Evolutionary conservation across 352 stramenopile species (phyloP), one percentile per base, ranked within the genome.

Genomic region (Plasmopara muralis): DNA sequence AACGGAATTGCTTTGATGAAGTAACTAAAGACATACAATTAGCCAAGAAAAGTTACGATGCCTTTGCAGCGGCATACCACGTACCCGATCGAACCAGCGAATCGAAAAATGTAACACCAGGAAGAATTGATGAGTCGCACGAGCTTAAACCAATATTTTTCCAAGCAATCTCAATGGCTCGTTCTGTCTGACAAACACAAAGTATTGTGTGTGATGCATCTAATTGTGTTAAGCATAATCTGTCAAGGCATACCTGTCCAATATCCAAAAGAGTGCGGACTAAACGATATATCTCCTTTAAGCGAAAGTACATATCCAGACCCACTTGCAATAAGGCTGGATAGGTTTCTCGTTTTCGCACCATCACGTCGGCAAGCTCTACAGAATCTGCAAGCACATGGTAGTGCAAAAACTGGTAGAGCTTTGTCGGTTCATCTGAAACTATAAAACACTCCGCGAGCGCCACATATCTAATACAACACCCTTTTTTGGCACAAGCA

Each of bases 351-450:
- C 64, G 57, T 33, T 66, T 51, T 10, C 58, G 49, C 13, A 86
- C 46, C 35, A 91, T 64, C 9, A 85, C 45, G 4, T 81, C 63
- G 10, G 77, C 80, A 37, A 91, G 64, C 35, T 74, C 72, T 9
- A 63, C 46, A 14, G 74, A 91, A 47, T 89, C 80, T 30, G 55
- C 53, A n/a, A 85, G 12, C 2, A 79, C 60, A 31, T 82, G 67
- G 12, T 78, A 74, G 30, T 85, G 76, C 12, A 91, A 55, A 10
- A 83, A 82, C 48, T 89, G 77, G 47, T 77, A 86, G 25, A 91
- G 57, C 39, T 87, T 74, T 35, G 64, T 57, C 0, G 68, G 56
- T 9, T 83, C 62, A 12, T 56, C 56, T 10, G 66, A 59, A 38
- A 52, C 57, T 49, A 89, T 55, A 57, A 75, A 87, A 15, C 68